Conservation (phyloP, 2,329 filamentous ascomycete genomes). For the Aspergillus carbonarius region DNA sequence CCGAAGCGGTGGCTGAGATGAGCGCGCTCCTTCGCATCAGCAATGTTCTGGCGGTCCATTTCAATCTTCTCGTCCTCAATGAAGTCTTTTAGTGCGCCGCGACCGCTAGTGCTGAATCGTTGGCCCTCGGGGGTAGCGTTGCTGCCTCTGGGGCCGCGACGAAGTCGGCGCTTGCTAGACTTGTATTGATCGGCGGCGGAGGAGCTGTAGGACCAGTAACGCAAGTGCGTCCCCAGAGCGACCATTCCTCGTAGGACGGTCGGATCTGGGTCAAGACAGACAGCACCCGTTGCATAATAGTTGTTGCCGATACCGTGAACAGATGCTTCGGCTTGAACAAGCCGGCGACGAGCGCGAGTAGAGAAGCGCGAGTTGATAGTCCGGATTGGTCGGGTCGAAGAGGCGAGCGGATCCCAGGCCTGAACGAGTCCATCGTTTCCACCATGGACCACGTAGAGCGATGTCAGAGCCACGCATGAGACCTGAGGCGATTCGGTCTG, state of each 20-base stretch:
- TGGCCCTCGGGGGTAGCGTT: constrained; percentile 56
- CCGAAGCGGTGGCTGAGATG: constrained; percentile 79
- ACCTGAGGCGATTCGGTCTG: constrained; percentile 88
- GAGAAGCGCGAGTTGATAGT: constrained; percentile 85
- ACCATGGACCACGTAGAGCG: constrained; percentile 86
- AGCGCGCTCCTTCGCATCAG: constrained; percentile 65
- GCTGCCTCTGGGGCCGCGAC: constrained; percentile 65
- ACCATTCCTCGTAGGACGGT: constrained; percentile 82
- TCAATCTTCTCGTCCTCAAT: constrained; percentile 85
- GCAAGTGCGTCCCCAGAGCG: constrained; percentile 79
- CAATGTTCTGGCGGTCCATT: constrained; percentile 69
- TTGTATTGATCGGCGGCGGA: constrained; percentile 69
- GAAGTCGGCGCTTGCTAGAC: constrained; percentile 73
- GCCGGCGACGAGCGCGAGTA: constrained; percentile 75
- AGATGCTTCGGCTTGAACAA: constrained; percentile 65
- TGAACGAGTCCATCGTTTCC: constrained; percentile 94
- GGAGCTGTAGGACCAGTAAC: constrained; percentile 95
- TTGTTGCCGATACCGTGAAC: constrained; percentile 69
- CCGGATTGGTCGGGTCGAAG: constrained; percentile 71
- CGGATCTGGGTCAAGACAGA: constrained; percentile 83
- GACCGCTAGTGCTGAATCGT: constrained; percentile 60
- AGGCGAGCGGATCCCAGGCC: constrained; percentile 93
- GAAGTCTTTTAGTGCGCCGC: constrained; percentile 72
- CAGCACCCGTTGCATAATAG: constrained; percentile 77
- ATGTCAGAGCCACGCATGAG: constrained; percentile 76